These are phyloP conservation scores for Nepenthes mirabilis DNA, from an alignment of 148 eudicot species.

Conservation along the genomic window DNA sequence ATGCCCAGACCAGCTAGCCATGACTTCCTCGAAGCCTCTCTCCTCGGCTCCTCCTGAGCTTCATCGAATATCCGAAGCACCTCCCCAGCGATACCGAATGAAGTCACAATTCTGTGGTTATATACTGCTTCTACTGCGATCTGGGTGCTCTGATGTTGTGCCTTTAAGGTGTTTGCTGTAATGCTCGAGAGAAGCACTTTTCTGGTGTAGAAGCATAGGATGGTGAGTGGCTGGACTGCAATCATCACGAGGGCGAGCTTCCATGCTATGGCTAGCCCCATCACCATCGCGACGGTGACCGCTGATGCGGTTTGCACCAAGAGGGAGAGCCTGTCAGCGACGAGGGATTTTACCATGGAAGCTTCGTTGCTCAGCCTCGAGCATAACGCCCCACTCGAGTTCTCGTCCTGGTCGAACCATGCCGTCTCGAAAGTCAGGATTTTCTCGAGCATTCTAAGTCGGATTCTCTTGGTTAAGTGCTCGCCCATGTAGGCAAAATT, in stretches of 20 bases:
- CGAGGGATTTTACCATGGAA: conserved; percentile 67
- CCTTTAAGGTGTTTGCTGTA: conserved; percentile 44
- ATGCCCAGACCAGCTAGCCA: conserved; percentile 84
- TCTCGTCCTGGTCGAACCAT: conserved; percentile 86
- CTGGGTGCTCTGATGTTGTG: conserved; percentile 69
- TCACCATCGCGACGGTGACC: conserved; percentile 59
- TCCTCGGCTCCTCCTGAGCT: conserved; percentile 78
- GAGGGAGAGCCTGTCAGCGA: conserved; percentile 70
- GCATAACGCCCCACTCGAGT: conserved; percentile 65
- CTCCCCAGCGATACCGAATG: conserved; percentile 49
- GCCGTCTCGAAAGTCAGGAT: conserved; percentile 65
- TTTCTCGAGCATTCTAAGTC: conserved; percentile 63
- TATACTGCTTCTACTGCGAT: conserved; percentile 83
- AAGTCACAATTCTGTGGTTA: conserved; percentile 75
- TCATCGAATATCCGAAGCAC: conserved; percentile 63
- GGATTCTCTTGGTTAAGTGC: conserved; percentile 53
- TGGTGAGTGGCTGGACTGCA: conserved; percentile 77
- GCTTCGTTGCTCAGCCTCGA: conserved; percentile 71
- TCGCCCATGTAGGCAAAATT: conserved; percentile 83
- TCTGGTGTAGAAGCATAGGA: conserved; percentile 72
- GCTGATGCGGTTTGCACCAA: conserved; percentile 63
- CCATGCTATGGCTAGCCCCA: conserved; percentile 80
- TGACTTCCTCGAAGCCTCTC: conserved; percentile 55
- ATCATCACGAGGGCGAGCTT: conserved; percentile 91
- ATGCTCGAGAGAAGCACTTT: conserved; percentile 59